Base-by-base conservation (phyloP, 305 asterid species). In the Withania somnifera region DNA sequence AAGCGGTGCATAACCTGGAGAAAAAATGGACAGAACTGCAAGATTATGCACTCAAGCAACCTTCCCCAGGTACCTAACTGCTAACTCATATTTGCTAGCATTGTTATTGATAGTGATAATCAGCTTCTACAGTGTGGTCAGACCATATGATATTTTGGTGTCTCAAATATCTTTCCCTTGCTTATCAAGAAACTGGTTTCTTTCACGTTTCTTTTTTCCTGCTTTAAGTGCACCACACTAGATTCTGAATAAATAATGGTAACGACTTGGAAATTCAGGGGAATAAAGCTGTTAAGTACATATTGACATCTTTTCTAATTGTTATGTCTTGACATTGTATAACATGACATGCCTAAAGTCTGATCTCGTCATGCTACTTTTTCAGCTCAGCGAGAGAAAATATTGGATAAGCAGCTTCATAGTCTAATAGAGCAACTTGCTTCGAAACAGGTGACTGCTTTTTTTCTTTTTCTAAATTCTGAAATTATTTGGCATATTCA, bases 361-460 rank as follows among this genome's bases (percentile, higher is more conserved):
- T 47, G 19, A 79, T 79, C 42, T 79, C 17, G 22, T 40, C 61
- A 81, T 71, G 79, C 77, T 67, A 40, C 80, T 73, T 57, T 86
- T 86, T 82, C 97, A 96, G 99, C 93, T 83, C 98, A 94, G 88
- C 92, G 98, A 28, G 98, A 96, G 88, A 94, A 94, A 79, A 82
- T 90, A 80, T 83, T 94, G 91, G 98, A 96, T 90, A 94, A 88
- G 84, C 99, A 96, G 87, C 98, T 94, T 82, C 99, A 93, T 86
- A 89, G 97, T 91, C 91, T 91, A 85, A 90, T 94, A 42, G 99
- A 94, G 89, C 97, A 96, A 83, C 97, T 96, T 61, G 97, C 94
- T 73, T 87, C 86, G 51, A 96, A 96, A 77, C 98, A 94, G 97
- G 99, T 94, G 28, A 60, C 45, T 26, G 56, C 2, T 34, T 60